Base-by-base conservation (phyloP, 1,284 basidiomycete species). In the Leccinum griseonigrum region DNA sequence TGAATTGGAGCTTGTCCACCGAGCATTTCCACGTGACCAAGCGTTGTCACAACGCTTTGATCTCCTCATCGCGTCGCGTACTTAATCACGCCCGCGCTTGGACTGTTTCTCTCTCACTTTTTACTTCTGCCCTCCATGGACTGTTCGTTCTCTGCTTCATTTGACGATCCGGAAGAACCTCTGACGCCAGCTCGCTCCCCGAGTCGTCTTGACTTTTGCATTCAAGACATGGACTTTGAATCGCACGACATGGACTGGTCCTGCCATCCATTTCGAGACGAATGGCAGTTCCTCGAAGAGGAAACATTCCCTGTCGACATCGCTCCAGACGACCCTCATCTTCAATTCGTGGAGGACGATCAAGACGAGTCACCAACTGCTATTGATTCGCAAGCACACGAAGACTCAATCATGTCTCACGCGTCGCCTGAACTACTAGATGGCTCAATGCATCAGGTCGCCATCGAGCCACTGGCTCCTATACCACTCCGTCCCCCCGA, bases 171-270 rank as follows among this genome's bases (percentile, higher is more conserved):
- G 1, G 64, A 71, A 3, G 66, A 63, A 26, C 57, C 58, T 10
- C 60, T 18, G 18, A 31, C 54, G 4, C 71, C 72, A 22, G 61
- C 34, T 54, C 74, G 74, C 13, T 74, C 71, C 43, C 74, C 71
- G 51, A 73, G 74, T 51, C 74, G 74, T 31, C 74, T 73, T 5
- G 74, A 76, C 52, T 73, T 76, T 43, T 73, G 71, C 55, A 29
- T 63, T 40, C 57, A 63, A 16, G 62, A 50, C 7, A n/a, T 18
- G n/a, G 28, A 60, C 55, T 43, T 56, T 43, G 56, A 52, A 26
- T 50, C 40, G 11, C n/a, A 60, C 26, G 55, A 18, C 18, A 61
- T 64, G 54, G 60, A 63, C 9, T 72, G 66, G 71, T 56, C 54
- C 6, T 51, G 32, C 26, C 34, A 32, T 10, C 29, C 57, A 22